Percentiles rank a stretch among this genome's conserved stretches.
These are phyloP conservation scores for Scopulariopsis brevicaulis DNA, from an alignment of 2,329 filamentous ascomycete species.

Conservation along the genomic window DNA sequence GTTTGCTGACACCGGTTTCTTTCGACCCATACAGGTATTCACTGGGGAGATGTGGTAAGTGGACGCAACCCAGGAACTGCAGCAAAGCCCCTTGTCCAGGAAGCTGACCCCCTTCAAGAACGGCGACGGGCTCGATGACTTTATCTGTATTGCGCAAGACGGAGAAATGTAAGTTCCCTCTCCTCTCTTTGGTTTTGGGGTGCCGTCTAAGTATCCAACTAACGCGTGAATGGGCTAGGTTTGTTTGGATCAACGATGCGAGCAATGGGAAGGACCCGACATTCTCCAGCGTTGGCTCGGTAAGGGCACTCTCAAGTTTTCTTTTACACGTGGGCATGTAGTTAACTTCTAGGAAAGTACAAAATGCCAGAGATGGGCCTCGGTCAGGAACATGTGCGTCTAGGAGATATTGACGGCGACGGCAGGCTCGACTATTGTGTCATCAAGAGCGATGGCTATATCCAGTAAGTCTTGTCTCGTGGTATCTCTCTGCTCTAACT, in stretches of 20 bases:
- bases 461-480: not conserved
- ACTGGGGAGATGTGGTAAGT: not conserved
- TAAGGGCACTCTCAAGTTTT: not conserved
- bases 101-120: not conserved
- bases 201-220: not conserved
- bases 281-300: not conserved
- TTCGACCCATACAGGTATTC: not conserved
- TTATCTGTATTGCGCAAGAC: slow-evolving; percentile 15
- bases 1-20: not conserved
- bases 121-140: slow-evolving; percentile 15
- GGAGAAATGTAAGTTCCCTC: slow-evolving; percentile 8
- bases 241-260: slow-evolving; percentile 3
- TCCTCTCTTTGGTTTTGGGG: too few species aligned
- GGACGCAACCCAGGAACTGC: not conserved
- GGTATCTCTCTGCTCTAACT: too few species aligned
- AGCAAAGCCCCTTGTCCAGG: not conserved
- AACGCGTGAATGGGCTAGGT: not conserved
- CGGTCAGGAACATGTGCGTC: slow-evolving; percentile 12
- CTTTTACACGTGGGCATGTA: not conserved
- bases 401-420: slow-evolving; percentile 21
- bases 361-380: slow-evolving; percentile 1
- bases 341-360: not conserved
- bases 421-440: slow-evolving; percentile 21
- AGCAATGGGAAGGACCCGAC: slow-evolving; percentile 1
- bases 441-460: slow-evolving; percentile 8